Conservation (phyloP, 2,329 filamentous ascomycete genomes). For the Diplodia sapinea region DNA sequence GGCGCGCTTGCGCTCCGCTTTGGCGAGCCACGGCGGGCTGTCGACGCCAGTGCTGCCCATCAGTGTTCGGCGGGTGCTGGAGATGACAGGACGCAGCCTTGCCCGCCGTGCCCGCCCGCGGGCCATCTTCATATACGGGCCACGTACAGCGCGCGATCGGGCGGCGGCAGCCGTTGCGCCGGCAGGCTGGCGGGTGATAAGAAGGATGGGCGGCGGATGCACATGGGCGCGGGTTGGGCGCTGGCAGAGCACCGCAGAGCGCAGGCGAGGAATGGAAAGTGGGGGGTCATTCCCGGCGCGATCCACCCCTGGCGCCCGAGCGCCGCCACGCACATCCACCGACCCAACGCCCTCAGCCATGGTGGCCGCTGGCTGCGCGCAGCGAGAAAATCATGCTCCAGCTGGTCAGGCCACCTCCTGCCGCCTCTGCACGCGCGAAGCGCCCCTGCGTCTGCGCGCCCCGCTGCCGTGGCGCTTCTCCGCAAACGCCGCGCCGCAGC, state of each 20-base stretch:
- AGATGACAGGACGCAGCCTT: not conserved
- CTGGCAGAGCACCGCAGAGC: not conserved
- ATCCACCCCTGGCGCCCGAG: slow-evolving; percentile 22
- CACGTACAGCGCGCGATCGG: slow-evolving; percentile 11
- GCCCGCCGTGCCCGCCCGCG: not conserved
- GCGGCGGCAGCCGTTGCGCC: slow-evolving; percentile 19
- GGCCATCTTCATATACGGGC: slow-evolving; percentile 4
- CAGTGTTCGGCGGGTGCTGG: not conserved
- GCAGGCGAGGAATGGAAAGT: slow-evolving; percentile 3
- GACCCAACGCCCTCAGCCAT: slow-evolving; percentile 12
- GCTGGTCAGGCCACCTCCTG: slow-evolving; percentile 25
- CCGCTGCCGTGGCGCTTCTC: not conserved
- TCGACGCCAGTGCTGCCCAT: slow-evolving; percentile 14
- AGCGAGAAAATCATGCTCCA: slow-evolving; percentile 17
- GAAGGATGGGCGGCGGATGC: slow-evolving; percentile 4
- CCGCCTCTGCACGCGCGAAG: not conserved
- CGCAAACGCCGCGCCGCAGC: not conserved
- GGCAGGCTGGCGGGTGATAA: not conserved
- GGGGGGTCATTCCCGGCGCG: slow-evolving; percentile 26
- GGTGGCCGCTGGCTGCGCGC: slow-evolving; percentile 1
- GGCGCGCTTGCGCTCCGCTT: slow-evolving; percentile 21
- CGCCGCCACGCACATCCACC: slow-evolving; percentile 26
- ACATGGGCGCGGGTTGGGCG: not conserved
- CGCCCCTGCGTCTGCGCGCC: slow-evolving; percentile 9
- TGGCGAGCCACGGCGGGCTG: slow-evolving; percentile 12